Evolutionary conservation across 169 alveolate species (phyloP).

Genomic region (Condylostoma magnum): DNA sequence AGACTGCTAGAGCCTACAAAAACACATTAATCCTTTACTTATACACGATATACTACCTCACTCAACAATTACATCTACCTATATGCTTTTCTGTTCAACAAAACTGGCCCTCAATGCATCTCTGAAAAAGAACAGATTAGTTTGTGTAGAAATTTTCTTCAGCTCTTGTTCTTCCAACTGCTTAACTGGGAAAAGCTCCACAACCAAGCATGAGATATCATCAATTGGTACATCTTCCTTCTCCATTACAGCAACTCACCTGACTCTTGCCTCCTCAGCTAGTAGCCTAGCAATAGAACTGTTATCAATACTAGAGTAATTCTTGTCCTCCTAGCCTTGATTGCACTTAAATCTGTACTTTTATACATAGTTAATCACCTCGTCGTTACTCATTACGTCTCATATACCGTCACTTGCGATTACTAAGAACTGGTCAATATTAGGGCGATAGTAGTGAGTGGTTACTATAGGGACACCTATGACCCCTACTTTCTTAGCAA

Average conservation of each 20-base stretch:
- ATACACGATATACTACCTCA: no score
- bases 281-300: conserved; percentile 8
- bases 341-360: not conserved
- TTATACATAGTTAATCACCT: conserved; percentile 6
- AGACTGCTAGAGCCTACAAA: no score
- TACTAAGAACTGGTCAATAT: conserved; percentile 1
- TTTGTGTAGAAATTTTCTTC: no score
- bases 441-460: not conserved
- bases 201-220: conserved; percentile 3
- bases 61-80: no score
- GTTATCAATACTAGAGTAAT: not conserved
- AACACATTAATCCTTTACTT: no score
- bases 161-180: no score
- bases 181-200: no score
- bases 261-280: conserved; percentile 25
- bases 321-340: not conserved
- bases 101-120: no score
- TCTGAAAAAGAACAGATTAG: no score
- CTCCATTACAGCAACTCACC: conserved; percentile 14
- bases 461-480: conserved; percentile 20
- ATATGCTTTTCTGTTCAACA: no score
- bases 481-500: conserved; percentile 20
- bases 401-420: conserved; percentile 26
- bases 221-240: conserved; percentile 32
- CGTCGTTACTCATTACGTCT: conserved; percentile 4